phyloP scores from a whole-genome alignment of 1,284 basidiomycete species.

The Ganoderma sinense region DNA sequence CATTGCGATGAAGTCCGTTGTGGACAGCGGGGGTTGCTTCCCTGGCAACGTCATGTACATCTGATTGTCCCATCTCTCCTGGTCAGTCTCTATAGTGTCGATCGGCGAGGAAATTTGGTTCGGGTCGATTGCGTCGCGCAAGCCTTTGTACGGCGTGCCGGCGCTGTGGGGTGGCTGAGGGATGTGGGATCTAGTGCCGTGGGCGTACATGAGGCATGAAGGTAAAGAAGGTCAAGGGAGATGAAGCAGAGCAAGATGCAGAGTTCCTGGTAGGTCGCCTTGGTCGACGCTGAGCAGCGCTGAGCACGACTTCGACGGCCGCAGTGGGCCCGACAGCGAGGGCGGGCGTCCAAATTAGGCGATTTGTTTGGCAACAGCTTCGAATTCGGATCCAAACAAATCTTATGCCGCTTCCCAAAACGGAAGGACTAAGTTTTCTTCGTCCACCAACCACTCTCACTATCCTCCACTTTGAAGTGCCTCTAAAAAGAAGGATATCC shows the following conservation, averaged over 20 bases:
- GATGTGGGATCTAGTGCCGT: constrained; percentile 54
- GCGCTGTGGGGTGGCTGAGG: constrained; percentile 86
- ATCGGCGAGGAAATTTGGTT: constrained; percentile 93
- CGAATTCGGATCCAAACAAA: constrained; percentile 29
- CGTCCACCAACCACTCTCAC: neutral
- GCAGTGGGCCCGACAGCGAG: neutral
- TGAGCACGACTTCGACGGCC: constrained; percentile 6
- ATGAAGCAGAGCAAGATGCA: neutral
- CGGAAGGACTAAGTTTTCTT: neutral
- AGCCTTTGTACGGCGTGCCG: constrained; percentile 72
- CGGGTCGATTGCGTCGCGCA: constrained; percentile 88
- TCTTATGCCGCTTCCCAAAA: constrained; percentile 11
- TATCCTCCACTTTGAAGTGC: no score
- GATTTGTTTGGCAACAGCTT: constrained; percentile 31
- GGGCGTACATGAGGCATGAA: constrained; percentile 34
- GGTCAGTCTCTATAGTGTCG: constrained; percentile 85
- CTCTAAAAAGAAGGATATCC: neutral
- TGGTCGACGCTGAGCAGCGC: constrained; percentile 13
- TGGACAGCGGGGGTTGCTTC: constrained; percentile 84
- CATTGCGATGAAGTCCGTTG: constrained; percentile 87
- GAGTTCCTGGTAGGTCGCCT: neutral
- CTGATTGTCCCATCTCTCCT: constrained; percentile 83
- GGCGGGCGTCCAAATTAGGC: constrained; percentile 18
- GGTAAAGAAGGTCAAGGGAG: constrained; percentile 5
- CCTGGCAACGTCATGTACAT: constrained; percentile 82